Evolutionary conservation across 2,329 filamentous ascomycete genomes (phyloP).

Genomic region (Neophaeococcomyces aloes): DNA sequence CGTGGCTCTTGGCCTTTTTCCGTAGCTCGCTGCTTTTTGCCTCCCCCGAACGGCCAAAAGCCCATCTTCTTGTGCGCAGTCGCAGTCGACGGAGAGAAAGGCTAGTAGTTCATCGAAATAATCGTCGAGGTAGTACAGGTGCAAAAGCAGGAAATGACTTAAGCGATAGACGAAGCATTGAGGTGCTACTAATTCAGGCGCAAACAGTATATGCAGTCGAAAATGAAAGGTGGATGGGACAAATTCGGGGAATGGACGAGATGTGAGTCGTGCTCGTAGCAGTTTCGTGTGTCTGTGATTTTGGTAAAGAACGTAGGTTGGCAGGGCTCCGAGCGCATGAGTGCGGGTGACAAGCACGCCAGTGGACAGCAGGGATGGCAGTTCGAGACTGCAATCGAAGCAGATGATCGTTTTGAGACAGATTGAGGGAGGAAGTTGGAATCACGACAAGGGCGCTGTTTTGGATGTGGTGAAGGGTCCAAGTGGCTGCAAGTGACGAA

Average conservation of each 20-base stretch:
- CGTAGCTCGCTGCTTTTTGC: slow-evolving; percentile 13
- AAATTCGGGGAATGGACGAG: neutral
- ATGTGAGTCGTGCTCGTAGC: slow-evolving; percentile 1
- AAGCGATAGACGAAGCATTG: slow-evolving; percentile 5
- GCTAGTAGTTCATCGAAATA: neutral
- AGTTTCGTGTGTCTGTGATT: neutral
- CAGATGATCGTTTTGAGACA: slow-evolving; percentile 1
- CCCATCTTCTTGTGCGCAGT: slow-evolving; percentile 15
- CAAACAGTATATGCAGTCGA: slow-evolving; percentile 4
- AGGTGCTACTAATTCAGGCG: slow-evolving; percentile 5
- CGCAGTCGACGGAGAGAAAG: slow-evolving; percentile 1
- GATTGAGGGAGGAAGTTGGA: slow-evolving; percentile 2
- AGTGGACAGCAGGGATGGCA: neutral
- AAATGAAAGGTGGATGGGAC: slow-evolving; percentile 2
- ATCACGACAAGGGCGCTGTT: slow-evolving; percentile 6
- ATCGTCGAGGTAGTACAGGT: neutral
- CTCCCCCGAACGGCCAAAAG: slow-evolving; percentile 22
- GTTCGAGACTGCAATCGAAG: neutral
- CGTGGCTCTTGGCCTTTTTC: neutral
- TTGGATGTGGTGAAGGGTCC: slow-evolving; percentile 3
- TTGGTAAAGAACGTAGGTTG: slow-evolving; percentile 8
- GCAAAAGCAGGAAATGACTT: neutral
- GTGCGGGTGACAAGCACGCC: neutral
- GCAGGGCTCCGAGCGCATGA: slow-evolving; percentile 3
- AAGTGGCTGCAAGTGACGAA: neutral